Percentiles rank a stretch among this genome's conserved stretches.
phyloP scores from a whole-genome alignment of 768 basidiomycete species.

The Lactarius tabidus region DNA sequence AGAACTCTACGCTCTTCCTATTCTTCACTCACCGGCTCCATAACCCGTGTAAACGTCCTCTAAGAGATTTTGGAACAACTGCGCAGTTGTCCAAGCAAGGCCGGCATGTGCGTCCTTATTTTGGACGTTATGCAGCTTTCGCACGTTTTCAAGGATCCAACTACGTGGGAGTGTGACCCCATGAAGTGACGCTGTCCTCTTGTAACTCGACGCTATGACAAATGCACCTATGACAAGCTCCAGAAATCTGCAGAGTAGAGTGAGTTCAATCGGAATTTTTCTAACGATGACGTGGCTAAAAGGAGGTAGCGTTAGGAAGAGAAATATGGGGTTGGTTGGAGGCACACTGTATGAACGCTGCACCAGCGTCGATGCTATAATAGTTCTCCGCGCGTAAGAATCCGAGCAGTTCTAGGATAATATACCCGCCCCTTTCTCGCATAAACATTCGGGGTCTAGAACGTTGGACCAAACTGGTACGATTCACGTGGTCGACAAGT shows the following conservation, averaged over 20 bases:
- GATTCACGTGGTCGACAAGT: conserved; percentile 10
- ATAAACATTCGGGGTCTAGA: neutral
- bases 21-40: neutral
- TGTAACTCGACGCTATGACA: conserved; percentile 11
- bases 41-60: conserved; percentile 20
- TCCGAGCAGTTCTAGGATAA: conserved; percentile 1
- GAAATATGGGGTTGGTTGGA: neutral
- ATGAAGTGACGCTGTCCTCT: neutral
- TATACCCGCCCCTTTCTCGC: neutral
- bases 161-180: conserved; percentile 22
- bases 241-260: conserved; percentile 14
- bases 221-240: conserved; percentile 14
- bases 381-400: conserved; percentile 6
- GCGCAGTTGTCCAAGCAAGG: neutral
- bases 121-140: conserved; percentile 7
- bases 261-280: conserved; percentile 12
- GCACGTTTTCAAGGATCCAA: conserved; percentile 23
- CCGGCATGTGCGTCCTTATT: neutral
- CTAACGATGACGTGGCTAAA: conserved; percentile 13
- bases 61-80: conserved; percentile 17
- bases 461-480: neutral
- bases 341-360: conserved; percentile 12
- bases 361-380: conserved; percentile 6
- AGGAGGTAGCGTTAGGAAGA: neutral
- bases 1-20: neutral